A percentile compares a stretch with the other conserved stretches of the same genome.
Conservation (phyloP, 169 alveolate genomes). For the Cryptosporidium ubiquitum region DNA sequence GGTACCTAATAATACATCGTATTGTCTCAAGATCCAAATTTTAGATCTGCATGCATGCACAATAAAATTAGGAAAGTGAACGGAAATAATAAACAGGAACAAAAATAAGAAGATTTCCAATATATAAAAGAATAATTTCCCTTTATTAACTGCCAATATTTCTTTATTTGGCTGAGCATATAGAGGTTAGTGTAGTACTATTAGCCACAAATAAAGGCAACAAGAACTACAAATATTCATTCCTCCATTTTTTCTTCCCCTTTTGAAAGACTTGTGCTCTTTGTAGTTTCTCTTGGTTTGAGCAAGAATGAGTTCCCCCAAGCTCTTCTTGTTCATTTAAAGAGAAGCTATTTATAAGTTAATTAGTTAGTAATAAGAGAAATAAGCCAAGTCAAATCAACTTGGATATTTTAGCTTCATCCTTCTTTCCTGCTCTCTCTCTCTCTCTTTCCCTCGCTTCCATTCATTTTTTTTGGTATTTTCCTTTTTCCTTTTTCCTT, state of each 20-base stretch:
- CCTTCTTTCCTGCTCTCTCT: background rate
- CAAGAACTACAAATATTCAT: background rate
- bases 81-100: background rate
- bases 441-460: no score
- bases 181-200: background rate
- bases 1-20: background rate
- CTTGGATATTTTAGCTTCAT: background rate
- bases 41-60: slow-evolving; percentile 7
- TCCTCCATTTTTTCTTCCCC: background rate
- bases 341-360: background rate
- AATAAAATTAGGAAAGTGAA: background rate
- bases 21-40: slow-evolving; percentile 6
- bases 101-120: background rate
- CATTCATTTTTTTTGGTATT: background rate
- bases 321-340: slow-evolving; percentile 1
- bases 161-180: background rate
- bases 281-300: background rate
- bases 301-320: slow-evolving; percentile 48
- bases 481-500: no score
- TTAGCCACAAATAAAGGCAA: background rate
- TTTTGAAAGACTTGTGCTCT: no score
- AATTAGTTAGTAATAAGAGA: background rate
- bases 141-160: background rate
- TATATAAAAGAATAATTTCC: background rate
- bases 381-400: no score